Evolutionary conservation across 2,329 filamentous ascomycete species (phyloP), one percentile per base, ranked within the genome.

Genomic region (Aspergillus udagawae): DNA sequence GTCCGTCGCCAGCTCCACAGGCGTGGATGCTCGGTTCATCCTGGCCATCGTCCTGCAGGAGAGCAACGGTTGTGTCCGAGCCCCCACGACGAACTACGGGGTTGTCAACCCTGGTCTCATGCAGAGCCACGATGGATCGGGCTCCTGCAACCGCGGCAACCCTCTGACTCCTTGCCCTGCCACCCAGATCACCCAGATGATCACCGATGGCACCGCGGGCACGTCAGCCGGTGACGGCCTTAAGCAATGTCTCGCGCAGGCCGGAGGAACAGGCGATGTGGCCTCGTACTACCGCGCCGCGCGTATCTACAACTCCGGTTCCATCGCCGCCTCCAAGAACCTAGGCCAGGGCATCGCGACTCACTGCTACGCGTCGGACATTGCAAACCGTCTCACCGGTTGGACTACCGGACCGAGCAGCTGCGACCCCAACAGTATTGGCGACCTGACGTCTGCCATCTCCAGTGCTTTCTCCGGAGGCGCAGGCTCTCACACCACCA

Each of bases 11-110:
- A 60, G 64, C 17, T 64, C 57, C 10, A 64, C 60, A 32, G 57
- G 61, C 27, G 52, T 79, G 29, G 76, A 79, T 59, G 60, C 67
- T 42, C 75, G 77, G 50, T 76, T 77, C 59, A 76, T 80, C 59
- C 67, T 80, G 14, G 73, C 76, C n/a, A 67, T 79, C 56, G 60
- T 79, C 41, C 71, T 80, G 69, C 77, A 80, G 61, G 77, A 80
- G 62, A 76, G 72, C 60, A 72, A 71, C 56, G 77, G 77, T 44
- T 79, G 77, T 63, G 76, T 79, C 20, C 75, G 77, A 28, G 75
- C 70, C 23, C 67, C 61, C 1, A 77, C 75, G 21, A 77, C 75
- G 44, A 65, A 73, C 69, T 70, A 77, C 61, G 73, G 73, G 17
- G 74, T 77, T 25, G 57, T 57, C 54, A 79, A 79, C 66, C 77